phyloP scores from a whole-genome alignment of 2,329 filamentous ascomycete species.

The Cladobotryum protrusum region DNA sequence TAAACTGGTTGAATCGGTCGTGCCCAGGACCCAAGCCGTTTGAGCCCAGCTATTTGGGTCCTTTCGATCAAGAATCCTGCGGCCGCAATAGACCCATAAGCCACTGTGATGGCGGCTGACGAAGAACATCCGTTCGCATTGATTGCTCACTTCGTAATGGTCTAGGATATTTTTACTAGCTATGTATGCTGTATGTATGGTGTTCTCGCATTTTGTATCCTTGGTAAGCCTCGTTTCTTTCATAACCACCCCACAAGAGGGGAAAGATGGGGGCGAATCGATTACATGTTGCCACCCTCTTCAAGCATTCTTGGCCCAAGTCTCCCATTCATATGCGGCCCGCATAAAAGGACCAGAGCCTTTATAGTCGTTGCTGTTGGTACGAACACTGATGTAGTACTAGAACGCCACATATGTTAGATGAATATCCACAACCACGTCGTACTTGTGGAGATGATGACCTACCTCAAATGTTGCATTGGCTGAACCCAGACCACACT shows the following conservation, averaged over 20 bases:
- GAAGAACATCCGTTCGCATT: too few species aligned
- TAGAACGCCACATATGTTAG: background rate
- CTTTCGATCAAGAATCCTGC: too few species aligned
- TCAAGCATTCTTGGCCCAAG: conserved; percentile 11
- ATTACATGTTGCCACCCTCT: background rate
- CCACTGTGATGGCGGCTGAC: too few species aligned
- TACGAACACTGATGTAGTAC: conserved; percentile 10
- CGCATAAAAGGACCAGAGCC: conserved; percentile 17
- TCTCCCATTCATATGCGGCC: conserved; percentile 18
- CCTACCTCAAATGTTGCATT: conserved; percentile 45
- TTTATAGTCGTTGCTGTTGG: conserved; percentile 16
- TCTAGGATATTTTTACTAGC: too few species aligned
- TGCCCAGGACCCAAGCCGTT: too few species aligned
- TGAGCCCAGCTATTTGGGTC: too few species aligned
- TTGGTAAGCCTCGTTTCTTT: background rate
- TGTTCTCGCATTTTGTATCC: background rate
- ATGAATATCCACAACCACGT: background rate
- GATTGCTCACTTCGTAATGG: too few species aligned
- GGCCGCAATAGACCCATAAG: too few species aligned
- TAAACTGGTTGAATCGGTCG: too few species aligned
- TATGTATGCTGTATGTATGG: background rate
- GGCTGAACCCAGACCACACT: conserved; percentile 41
- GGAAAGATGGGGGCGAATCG: background rate
- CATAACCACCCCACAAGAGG: background rate
- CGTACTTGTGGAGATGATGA: background rate